Evolutionary conservation across 2,329 filamentous ascomycete genomes (phyloP), one percentile per base, ranked within the genome.

Genomic region (Stagonosporopsis tanaceti): DNA sequence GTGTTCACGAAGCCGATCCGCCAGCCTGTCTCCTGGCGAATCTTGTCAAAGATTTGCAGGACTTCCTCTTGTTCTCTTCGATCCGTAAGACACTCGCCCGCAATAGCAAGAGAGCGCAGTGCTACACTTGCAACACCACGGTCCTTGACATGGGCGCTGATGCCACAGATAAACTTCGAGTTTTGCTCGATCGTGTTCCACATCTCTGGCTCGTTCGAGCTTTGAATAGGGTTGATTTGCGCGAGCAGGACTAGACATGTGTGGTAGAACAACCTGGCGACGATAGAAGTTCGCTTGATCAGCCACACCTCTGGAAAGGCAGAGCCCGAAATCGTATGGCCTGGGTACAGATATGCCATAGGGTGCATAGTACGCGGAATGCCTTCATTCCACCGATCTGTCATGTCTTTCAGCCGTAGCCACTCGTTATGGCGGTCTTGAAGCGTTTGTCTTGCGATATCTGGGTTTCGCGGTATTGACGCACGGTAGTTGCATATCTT

Each of bases 301-400:
- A 96, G 82, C 92, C 93, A 97, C 37, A 97, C 85, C 72, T 95
- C 90, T 0, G 94, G 93, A 68, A 97, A 97, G 1, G 85, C 79
- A 2, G 92, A 96, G 63, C 88, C 89, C 1, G 85, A 84, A 28
- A 80, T 82, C 0, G 88, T 88, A 66, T 90, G 86, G 57, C 85
- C 85, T 1, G 89, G 82, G 54, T 89, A 85, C 1, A 95, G 78
- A 72, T 92, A 93, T 1, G 89, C 91, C 74, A 96, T 87, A 0
- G 93, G 91, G 65, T 91, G 89, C 92, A 98, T 97, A 1, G 91
- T 92, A 53, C 89, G 83, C 2, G 94, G 94, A 28, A 92, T 89
- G 50, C 84, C 85, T 50, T 85, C 82, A 64, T 91, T 89, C 94
- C 94, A 98, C 45, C 85, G 83, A 71, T 96, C 91, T 66, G 91